A percentile compares a stretch with the other conserved stretches of the same genome.
Evolutionary conservation across 192 early-diverging fungal species (phyloP).

Genomic region (Radiomyces spectabilis): DNA sequence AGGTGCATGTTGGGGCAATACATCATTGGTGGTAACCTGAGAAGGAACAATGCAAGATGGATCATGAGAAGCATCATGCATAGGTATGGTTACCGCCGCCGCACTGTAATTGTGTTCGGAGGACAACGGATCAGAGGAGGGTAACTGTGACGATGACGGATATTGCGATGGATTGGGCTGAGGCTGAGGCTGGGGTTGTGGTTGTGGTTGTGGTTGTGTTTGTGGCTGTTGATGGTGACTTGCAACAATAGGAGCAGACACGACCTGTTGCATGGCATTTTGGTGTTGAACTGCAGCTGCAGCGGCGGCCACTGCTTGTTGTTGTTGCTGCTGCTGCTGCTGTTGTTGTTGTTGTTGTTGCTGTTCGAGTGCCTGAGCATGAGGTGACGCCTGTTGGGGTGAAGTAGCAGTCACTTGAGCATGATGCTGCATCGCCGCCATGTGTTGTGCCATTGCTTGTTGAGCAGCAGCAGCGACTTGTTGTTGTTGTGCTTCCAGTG

Average conservation of each 20-base stretch:
- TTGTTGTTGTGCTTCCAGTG: constrained; percentile 4
- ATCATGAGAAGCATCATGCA: too few species aligned
- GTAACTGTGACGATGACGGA: neutral
- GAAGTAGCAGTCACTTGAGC: neutral
- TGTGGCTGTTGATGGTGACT: neutral
- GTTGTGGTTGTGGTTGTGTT: constrained; percentile 5
- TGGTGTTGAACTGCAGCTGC: neutral
- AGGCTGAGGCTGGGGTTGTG: constrained; percentile 2
- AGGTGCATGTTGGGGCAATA: too few species aligned
- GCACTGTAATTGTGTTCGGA: neutral
- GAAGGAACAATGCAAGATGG: too few species aligned
- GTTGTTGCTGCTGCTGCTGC: neutral
- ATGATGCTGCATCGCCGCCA: neutral
- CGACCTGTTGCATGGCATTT: neutral
- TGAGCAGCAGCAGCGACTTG: neutral
- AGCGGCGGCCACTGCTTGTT: neutral
- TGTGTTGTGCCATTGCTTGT: constrained; percentile 4
- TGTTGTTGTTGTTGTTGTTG: constrained; percentile 2
- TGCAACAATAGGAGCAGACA: too few species aligned
- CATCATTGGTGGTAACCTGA: too few species aligned
- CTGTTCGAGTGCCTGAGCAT: neutral
- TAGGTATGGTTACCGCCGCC: too few species aligned
- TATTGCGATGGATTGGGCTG: neutral
- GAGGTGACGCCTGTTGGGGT: neutral
- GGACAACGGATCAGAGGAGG: neutral